Evolutionary conservation across 352 stramenopile species (phyloP).

Genomic region (Phytophthora rubi): DNA sequence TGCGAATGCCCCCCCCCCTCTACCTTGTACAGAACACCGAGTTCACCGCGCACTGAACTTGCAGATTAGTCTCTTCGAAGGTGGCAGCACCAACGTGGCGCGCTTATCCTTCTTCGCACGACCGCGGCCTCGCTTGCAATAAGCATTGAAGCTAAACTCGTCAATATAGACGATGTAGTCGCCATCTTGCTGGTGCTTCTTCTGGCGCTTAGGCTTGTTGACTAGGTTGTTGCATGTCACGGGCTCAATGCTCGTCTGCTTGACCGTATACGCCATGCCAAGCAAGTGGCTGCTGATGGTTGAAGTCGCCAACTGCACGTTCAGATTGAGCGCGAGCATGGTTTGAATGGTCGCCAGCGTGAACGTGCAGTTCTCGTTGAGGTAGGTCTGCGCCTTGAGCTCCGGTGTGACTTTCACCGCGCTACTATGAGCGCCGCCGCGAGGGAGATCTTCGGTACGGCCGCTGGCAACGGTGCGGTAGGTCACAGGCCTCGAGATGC

Average conservation of each 20-base stretch:
- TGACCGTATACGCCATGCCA: constrained; percentile 1
- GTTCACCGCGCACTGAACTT: constrained; percentile 8
- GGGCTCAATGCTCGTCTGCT: not conserved
- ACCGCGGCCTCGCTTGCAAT: not conserved
- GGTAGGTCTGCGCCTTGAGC: too few species aligned
- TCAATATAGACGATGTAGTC: constrained; percentile 13
- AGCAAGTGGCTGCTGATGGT: not conserved
- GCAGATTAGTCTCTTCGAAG: constrained; percentile 11
- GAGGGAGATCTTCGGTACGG: too few species aligned
- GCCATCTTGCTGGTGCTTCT: not conserved
- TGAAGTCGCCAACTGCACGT: too few species aligned
- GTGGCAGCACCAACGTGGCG: not conserved
- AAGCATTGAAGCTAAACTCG: not conserved
- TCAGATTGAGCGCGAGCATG: too few species aligned
- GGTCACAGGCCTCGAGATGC: too few species aligned
- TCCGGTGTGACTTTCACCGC: too few species aligned
- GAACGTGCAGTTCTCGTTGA: too few species aligned
- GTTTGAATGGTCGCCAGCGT: too few species aligned
- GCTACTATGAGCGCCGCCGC: too few species aligned
- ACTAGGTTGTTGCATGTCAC: constrained; percentile 9
- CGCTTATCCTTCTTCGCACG: constrained; percentile 2
- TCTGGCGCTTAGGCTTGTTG: constrained; percentile 12
- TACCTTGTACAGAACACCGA: constrained; percentile 1
- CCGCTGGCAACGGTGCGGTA: too few species aligned
- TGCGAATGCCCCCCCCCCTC: not conserved